Evolutionary conservation across 2,329 filamentous ascomycete genomes (phyloP), one percentile per base, ranked within the genome.

Genomic region (Grosmannia serpens): DNA sequence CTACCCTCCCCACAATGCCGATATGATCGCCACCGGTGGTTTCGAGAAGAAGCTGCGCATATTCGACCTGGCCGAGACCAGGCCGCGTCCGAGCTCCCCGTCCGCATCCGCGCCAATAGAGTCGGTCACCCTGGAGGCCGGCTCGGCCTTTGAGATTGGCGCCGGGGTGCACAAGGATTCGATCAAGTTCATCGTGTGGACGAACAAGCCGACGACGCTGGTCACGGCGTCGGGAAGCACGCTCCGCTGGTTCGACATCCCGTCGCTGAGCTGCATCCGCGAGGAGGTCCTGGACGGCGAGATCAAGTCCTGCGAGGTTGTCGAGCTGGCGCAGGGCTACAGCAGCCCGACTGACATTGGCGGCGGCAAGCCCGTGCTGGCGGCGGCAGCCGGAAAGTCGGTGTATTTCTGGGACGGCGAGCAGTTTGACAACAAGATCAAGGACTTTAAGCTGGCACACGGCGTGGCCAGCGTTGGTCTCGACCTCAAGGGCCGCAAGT

Each of bases 181-280:
- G 35, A 97, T 99, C 79, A 97, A 96, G 72, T 91, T 90, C 59
- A 95, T 99, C 62, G 88, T 95, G 61, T 99, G 94, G 94, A 89
- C 90, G 56, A 83, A 84, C 60, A 88, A 95, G 67, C 87, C 88
- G 55, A 95, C 94, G 67, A 84, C 92, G 62, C 77, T 99, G 59
- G 88, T 95, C 55, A 99, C 94, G 0, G 91, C 92, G 2, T 88
- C 90, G 0, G 92, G 96, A 69, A 95, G 94, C 70, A 90, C 87
- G 53, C 81, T 99, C 29, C 85, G 94, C 59, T 99, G 94, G 94
- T 95, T 94, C 77, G 91, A 99, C 70, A 76, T 97, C 53, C 85
- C 89, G 27, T 84, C 84, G 56, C 85, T 87, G 56, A 79, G 84
- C 38, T 85, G 89, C 27, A 83, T 95, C 60, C 84, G 88, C 51